Evolutionary conservation across 495 filamentous ascomycete genomes (phyloP), one percentile per base, ranked within the genome.

Genomic region (Penicillium macrosclerotiorum): DNA sequence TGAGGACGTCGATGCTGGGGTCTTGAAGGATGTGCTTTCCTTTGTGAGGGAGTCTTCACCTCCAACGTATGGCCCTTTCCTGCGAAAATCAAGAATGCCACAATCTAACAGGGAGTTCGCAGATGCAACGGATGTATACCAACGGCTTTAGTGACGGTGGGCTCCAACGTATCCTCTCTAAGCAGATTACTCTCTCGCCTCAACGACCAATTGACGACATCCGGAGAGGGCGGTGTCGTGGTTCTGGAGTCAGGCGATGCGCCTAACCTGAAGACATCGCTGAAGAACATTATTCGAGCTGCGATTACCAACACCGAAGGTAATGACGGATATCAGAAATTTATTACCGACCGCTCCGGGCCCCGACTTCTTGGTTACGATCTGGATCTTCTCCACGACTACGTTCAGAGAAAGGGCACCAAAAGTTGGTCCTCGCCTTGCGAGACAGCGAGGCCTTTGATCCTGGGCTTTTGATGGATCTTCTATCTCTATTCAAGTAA

Each of bases 371-470:
- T 97, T n/a, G 86, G 86, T 50, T 97, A 97, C 57, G 94, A 97
- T 59, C 74, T 97, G 9, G 84, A 92, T 52, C 77, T 87, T n/a
- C 73, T 98, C 6, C 68, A 84, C 43, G 80, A 83, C 22, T 80
- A 81, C 57, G 74, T 89, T 11, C 72, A 73, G 32, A 68, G 67
- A 39, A 73, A 79, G 31, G 61, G 67, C 7, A 76, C 77, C 19
- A 68, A 77, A 81, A 82, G 45, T 73, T 95, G 23, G 73, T 92
- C 6, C 62, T 98, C 16, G 83, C 85, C 11, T 83, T 98, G 39
- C 83, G 88, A 57, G 94, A 97, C 60, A 94, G 87, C 47, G 94
- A 98, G 64, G 91, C 86, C 4, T 96, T 97, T 59, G 90, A 96
- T 56, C 78, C 77, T 25, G 72, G 65, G n/a, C 64, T 96, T 20